Base-by-base conservation (phyloP, 345 rosid species). In the Euphorbia tirucalli region DNA sequence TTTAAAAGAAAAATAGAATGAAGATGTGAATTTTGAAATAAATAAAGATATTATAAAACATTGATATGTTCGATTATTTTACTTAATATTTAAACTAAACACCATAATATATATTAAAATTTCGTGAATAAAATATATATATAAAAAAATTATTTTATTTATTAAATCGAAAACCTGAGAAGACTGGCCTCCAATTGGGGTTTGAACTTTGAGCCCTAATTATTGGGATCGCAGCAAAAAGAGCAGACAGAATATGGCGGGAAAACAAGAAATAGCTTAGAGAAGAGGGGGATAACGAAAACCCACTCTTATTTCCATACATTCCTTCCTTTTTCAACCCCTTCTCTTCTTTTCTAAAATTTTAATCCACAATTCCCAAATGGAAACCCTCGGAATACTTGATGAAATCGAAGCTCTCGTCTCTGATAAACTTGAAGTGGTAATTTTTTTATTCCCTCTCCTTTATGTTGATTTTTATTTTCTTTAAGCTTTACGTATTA, bases 391-490 rank as follows among this genome's bases (percentile, higher is more conserved):
- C 77, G 87, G 83, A 55, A 66, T 92, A 25, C 82, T 87, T 65
- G 87, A 85, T 25, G 91, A 94, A 80, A 81, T 92, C 76, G 80
- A 88, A 60, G 77, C 90, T 70, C 87, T 90, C 55, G 92, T 94
- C 62, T 87, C 90, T 60, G 97, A 90, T 84, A 84, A 87, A 55
- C 85, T 87, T 55, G 92, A 89, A 94, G 93, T 87, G 86, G 96
- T 90, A 85, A 75, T 49, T 50, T 2, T 27, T 63, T 58, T 54
- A 19, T 37, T 59, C 44, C 62, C 27, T 27, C 65, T 75, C 50
- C 44, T 2, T 25, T 52, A 11, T 9, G 44, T 0, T 25, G 8
- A 13, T 46, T 4, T 8, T 0, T 28, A 27, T 0, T 65, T 65
- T n/a, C 1, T 41, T 52, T 28, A 19, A 22, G 16, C 24, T 61